Base-by-base conservation (phyloP, 1,284 basidiomycete genomes). In the Ceratobasidium sp. region DNA sequence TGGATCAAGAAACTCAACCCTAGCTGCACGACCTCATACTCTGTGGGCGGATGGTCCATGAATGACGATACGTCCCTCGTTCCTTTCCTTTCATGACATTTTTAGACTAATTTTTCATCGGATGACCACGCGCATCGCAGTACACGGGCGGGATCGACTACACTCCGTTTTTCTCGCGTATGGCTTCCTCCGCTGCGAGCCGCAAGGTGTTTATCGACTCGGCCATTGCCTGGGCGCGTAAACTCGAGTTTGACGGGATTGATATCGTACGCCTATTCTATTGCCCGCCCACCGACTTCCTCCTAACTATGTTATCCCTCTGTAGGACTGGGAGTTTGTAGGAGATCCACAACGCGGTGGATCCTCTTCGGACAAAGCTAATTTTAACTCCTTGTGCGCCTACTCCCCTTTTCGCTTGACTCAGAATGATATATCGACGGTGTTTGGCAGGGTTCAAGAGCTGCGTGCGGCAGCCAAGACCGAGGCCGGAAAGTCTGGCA, bases 41-140 rank as follows among this genome's bases (percentile, higher is more conserved):
- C 65, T 24, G 65, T 68, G 13, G 65, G 65, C 22, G 65, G 65
- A n/a, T 68, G 65, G 65, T 54, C 65, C 14, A 68, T 54, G 65
- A 68, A 51, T 29, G 49, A 68, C 34, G 49, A 41, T 62, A 24
- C 39, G 59, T 53, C 11, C 11, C n/a, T 24, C 24, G n/a, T 27
- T 9, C 24, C 16, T 24, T 9, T n/a, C 24, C 4, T 34, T 46
- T 46, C 6, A 19, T 16, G 43, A 46, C 34, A 34, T 34, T 34
- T 34, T 34, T 16, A 16, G 19, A 46, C 43, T 46, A 46, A 46
- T 46, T 46, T 16, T 16, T 14, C 14, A 6, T 6, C 6, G 34
- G 43, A 46, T 46, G 43, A 46, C 16, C 4, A 46, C 43, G 65
- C 27, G 13, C 65, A 19, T 68, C 65, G 19, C 24, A 68, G 48